Evolutionary conservation across 306 rosid species (phyloP), one percentile per base, ranked within the genome.

Genomic region (Lithocarpus polystachyus): DNA sequence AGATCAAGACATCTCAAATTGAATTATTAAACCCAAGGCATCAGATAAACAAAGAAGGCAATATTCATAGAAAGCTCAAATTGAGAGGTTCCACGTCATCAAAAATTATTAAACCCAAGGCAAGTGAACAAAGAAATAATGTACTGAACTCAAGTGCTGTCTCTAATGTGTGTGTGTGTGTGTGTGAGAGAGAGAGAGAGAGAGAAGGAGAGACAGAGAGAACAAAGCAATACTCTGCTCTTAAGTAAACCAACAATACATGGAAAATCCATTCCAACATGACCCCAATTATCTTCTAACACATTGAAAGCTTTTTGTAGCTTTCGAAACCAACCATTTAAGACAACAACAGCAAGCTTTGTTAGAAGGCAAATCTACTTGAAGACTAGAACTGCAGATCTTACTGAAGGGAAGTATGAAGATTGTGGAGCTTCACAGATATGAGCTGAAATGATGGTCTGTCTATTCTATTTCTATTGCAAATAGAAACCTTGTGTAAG

Each of bases 21-120:
- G 45, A 40, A 40, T 40, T 7, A 40, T 40, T 40, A 40, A 40
- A 40, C 45, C 4, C 4, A 48, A 48, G 13, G 4, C 68, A 45
- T 53, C 23, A 73, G 62, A 79, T 45, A 52, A 71, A 26, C 43
- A 74, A 74, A 29, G 56, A 71, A 17, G 56, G 43, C 23, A 59
- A 23, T 11, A 59, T 23, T 40, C 6, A 71, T 26, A 52, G 77
- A 71, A 43, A 62, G 18, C 65, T 26, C 56, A 56, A 10, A 22
- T 23, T 59, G 31, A 53, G 45, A 37, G 45, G 45, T 37, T 37
- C 45, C 45, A 37, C 2, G 11, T 37, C 45, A 37, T 37, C 45
- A 37, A 37, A 7, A 37, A 67, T 68, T 77, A 20, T 10, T 20
- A 65, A 13, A 15, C 11, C 10, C 10, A 33, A 52, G 73, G 35